Conservation (phyloP, 1,139 yeast genomes). For the Eremothecium gossypii region DNA sequence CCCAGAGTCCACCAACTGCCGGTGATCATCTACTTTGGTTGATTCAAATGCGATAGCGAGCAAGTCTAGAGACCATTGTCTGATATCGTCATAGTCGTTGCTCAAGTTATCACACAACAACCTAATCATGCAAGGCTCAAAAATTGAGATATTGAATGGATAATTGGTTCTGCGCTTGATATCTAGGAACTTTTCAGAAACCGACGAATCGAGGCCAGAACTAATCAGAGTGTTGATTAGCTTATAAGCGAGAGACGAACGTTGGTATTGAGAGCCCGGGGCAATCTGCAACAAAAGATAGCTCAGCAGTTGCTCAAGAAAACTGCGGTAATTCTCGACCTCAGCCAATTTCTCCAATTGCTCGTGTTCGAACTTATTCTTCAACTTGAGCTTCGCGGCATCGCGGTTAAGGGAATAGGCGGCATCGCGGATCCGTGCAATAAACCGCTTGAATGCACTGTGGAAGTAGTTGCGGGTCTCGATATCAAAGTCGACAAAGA, state of each 20-base stretch:
- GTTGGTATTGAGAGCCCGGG: conserved; percentile 66
- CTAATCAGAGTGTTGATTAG: conserved; percentile 42
- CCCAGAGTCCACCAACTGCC: conserved; percentile 11
- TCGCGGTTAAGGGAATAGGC: conserved; percentile 48
- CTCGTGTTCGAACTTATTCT: conserved; percentile 31
- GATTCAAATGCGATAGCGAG: conserved; percentile 38
- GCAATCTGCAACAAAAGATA: conserved; percentile 38
- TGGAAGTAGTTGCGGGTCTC: conserved; percentile 58
- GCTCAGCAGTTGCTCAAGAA: conserved; percentile 37
- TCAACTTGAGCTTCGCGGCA: conserved; percentile 32
- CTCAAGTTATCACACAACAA: conserved; percentile 51
- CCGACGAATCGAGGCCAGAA: conserved; percentile 47
- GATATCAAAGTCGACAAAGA: conserved; percentile 55
- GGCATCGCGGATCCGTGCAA: conserved; percentile 59
- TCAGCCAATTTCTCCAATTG: conserved; percentile 24
- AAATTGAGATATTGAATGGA: conserved; percentile 42
- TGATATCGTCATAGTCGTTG: conserved; percentile 68
- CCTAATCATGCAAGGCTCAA: conserved; percentile 34
- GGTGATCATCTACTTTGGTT: conserved; percentile 17
- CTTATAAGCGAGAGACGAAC: conserved; percentile 42
- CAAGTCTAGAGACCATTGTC: conserved; percentile 44
- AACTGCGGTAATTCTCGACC: conserved; percentile 33
- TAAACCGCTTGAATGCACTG: conserved; percentile 50
- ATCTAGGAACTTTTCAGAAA: conserved; percentile 31
- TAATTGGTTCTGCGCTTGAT: conserved; percentile 28